A percentile compares a stretch with the other conserved stretches of the same genome.
Evolutionary conservation across 2,329 filamentous ascomycete species (phyloP).

Genomic region (Aspergillus cejpii): DNA sequence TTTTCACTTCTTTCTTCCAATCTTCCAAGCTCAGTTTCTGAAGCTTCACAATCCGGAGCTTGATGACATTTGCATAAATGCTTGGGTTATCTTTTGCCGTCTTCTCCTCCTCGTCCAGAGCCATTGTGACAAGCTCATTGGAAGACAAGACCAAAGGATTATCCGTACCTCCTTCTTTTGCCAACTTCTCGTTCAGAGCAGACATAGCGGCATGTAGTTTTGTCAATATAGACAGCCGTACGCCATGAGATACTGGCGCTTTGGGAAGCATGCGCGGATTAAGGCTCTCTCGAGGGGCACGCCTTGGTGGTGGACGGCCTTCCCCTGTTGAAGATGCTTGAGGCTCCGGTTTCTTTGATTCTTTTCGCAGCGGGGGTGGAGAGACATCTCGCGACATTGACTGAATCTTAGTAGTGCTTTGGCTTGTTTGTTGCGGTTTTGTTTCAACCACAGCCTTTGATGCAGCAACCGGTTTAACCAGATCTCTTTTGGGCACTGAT

Average conservation of each 20-base stretch:
- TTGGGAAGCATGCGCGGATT: slow-evolving; percentile 43
- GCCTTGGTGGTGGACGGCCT: slow-evolving; percentile 21
- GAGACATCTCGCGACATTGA: slow-evolving; percentile 24
- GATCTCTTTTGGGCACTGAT: not conserved
- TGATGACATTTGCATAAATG: slow-evolving; percentile 79
- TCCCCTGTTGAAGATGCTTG: slow-evolving; percentile 2
- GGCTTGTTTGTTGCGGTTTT: slow-evolving; percentile 9
- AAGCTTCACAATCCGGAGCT: slow-evolving; percentile 67
- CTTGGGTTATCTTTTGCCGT: slow-evolving; percentile 59
- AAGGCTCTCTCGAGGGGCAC: slow-evolving; percentile 37
- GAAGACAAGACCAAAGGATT: slow-evolving; percentile 34
- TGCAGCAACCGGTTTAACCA: not conserved
- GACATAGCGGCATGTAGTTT: slow-evolving; percentile 42
- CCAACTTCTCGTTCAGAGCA: slow-evolving; percentile 35
- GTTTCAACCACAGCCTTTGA: slow-evolving; percentile 8
- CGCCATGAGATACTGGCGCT: slow-evolving; percentile 39
- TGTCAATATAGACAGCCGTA: slow-evolving; percentile 39
- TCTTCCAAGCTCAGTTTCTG: slow-evolving; percentile 66
- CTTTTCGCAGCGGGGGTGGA: slow-evolving; percentile 23
- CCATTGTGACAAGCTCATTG: slow-evolving; percentile 42
- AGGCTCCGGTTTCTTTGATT: slow-evolving; percentile 2
- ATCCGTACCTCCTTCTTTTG: slow-evolving; percentile 27
- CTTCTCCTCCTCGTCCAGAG: slow-evolving; percentile 64
- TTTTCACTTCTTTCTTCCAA: slow-evolving; percentile 61
- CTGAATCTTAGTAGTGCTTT: slow-evolving; percentile 13